These are phyloP conservation scores for Trichoderma asperelloides DNA, from an alignment of 495 filamentous ascomycete genomes.

Conservation along the genomic window DNA sequence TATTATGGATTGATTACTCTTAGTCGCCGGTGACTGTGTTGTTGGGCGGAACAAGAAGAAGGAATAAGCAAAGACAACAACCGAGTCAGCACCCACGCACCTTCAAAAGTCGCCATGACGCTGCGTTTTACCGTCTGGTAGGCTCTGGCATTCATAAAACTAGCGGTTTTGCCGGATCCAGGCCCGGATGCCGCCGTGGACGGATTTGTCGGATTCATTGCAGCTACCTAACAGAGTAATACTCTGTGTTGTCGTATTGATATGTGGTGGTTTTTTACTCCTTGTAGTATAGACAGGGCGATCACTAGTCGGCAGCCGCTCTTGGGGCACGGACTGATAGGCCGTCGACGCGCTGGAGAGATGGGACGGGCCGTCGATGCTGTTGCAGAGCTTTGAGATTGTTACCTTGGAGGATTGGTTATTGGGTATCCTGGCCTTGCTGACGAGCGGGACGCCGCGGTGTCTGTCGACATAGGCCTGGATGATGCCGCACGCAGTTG, in stretches of 20 bases:
- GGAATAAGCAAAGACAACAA: conserved; percentile 13
- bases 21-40: no score
- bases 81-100: conserved; percentile 36
- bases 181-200: conserved; percentile 3
- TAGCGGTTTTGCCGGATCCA: background rate
- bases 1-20: no score
- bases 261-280: no score
- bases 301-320: no score
- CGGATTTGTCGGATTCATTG: conserved; percentile 9
- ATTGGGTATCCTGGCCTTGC: background rate
- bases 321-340: no score
- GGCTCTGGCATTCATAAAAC: conserved; percentile 17
- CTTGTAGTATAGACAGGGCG: no score
- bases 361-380: background rate
- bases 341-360: no score
- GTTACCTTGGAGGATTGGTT: background rate
- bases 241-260: background rate
- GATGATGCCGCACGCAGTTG: background rate
- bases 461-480: background rate
- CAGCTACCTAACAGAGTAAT: background rate
- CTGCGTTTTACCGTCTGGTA: conserved; percentile 59
- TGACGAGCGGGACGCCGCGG: background rate
- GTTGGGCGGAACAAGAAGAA: conserved; percentile 9
- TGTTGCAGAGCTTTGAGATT: background rate
- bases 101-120: conserved; percentile 71